phyloP scores from a whole-genome alignment of 768 basidiomycete species.

The Rhodocollybia butyracea region DNA sequence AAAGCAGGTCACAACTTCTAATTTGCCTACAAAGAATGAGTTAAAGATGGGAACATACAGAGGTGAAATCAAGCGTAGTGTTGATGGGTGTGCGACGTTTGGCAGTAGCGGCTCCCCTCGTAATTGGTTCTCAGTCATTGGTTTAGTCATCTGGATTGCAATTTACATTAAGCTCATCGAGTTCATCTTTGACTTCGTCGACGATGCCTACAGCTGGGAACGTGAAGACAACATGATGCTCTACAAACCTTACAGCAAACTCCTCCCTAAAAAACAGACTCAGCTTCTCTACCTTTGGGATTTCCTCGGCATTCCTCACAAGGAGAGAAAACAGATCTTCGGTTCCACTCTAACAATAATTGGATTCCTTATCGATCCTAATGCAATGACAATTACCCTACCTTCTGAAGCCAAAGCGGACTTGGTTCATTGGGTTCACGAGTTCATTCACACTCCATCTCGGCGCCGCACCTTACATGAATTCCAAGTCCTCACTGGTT shows the following conservation, averaged over 20 bases:
- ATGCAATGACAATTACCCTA: slow-evolving; percentile 17
- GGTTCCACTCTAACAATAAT: slow-evolving; percentile 20
- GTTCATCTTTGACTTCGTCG: slow-evolving; percentile 21
- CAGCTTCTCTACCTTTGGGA: too few species aligned
- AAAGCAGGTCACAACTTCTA: slow-evolving; percentile 17
- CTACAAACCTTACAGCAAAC: slow-evolving; percentile 18
- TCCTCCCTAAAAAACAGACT: too few species aligned
- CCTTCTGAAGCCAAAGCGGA: not conserved
- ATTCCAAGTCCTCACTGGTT: too few species aligned
- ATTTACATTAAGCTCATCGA: slow-evolving; percentile 16
- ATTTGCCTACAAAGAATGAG: slow-evolving; percentile 11
- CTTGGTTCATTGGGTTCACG: slow-evolving; percentile 11
- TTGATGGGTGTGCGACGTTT: slow-evolving; percentile 22
- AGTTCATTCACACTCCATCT: slow-evolving; percentile 11
- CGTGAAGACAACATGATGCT: slow-evolving; percentile 7
- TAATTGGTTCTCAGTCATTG: slow-evolving; percentile 21
- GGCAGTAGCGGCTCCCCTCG: slow-evolving; percentile 15
- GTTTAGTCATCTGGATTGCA: slow-evolving; percentile 26
- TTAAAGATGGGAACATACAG: not conserved
- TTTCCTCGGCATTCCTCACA: slow-evolving; percentile 20
- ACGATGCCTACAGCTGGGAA: slow-evolving; percentile 21
- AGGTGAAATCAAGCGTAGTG: slow-evolving; percentile 2
- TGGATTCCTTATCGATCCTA: slow-evolving; percentile 27
- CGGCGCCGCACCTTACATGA: slow-evolving; percentile 12
- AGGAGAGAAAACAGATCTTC: slow-evolving; percentile 19